Percentiles rank a stretch among this genome's conserved stretches.
Evolutionary conservation across 1,139 yeast species (phyloP).

Genomic region (Kodamaea sp.): DNA sequence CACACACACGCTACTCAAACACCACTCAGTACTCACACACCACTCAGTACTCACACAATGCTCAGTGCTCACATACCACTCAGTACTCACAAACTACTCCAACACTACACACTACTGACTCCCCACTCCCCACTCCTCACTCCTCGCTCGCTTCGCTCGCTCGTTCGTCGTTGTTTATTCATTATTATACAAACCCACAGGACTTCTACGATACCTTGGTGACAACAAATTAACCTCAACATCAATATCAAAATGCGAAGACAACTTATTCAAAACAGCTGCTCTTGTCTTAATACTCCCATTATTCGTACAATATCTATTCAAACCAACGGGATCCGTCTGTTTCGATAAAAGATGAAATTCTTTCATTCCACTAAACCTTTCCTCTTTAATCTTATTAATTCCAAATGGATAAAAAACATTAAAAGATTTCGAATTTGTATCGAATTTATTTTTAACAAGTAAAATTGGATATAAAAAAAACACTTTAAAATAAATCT

Average conservation of each 20-base stretch:
- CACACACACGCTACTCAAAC: no score
- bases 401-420: slow-evolving; percentile 2
- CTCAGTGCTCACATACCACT: no score
- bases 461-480: slow-evolving; percentile 15
- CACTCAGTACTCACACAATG: no score
- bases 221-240: neutral
- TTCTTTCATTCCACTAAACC: slow-evolving; percentile 9
- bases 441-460: slow-evolving; percentile 4
- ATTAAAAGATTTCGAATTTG: slow-evolving; percentile 3
- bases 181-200: no score
- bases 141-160: no score
- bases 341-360: slow-evolving; percentile 9
- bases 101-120: no score
- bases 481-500: slow-evolving; percentile 15
- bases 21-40: no score
- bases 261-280: slow-evolving; percentile 13
- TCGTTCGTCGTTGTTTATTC: no score
- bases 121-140: no score
- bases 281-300: slow-evolving; percentile 11
- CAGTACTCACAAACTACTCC: no score
- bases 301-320: slow-evolving; percentile 7
- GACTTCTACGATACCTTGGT: no score
- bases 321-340: neutral
- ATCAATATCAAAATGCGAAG: slow-evolving; percentile 14
- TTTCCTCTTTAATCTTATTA: slow-evolving; percentile 1